These are phyloP conservation scores for Thielaviopsis ethacetica DNA, from an alignment of 2,329 filamentous ascomycete genomes.

Conservation along the genomic window DNA sequence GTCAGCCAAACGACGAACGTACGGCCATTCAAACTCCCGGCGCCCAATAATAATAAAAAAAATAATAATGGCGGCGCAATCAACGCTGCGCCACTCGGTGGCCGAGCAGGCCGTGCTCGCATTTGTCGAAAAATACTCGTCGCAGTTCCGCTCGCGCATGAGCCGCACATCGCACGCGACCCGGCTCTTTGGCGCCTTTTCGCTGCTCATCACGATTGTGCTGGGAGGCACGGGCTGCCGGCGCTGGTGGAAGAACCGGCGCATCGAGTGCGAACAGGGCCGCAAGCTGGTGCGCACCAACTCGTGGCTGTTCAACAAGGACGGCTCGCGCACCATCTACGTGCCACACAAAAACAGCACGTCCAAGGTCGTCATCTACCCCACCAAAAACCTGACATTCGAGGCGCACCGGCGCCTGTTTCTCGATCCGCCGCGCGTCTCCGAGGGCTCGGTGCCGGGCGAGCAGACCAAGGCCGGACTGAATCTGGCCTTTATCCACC, in stretches of 20 bases:
- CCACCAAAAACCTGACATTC: slow-evolving; percentile 84
- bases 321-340: slow-evolving; percentile 87
- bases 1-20: no score
- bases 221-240: slow-evolving; percentile 63
- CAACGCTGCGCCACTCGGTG: slow-evolving; percentile 53
- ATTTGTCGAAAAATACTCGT: slow-evolving; percentile 44
- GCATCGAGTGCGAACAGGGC: slow-evolving; percentile 68
- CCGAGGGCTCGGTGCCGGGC: slow-evolving; percentile 57
- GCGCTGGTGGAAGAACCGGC: slow-evolving; percentile 56
- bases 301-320: slow-evolving; percentile 83
- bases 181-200: slow-evolving; percentile 59
- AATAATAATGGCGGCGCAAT: slow-evolving; percentile 87
- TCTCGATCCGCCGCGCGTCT: slow-evolving; percentile 72
- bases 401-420: slow-evolving; percentile 91
- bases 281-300: slow-evolving; percentile 72
- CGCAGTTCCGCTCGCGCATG: slow-evolving; percentile 35
- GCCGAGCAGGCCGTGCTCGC: slow-evolving; percentile 51
- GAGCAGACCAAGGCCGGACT: slow-evolving; percentile 84
- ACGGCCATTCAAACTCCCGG: no score
- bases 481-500: slow-evolving; percentile 89
- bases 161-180: slow-evolving; percentile 52
- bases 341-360: slow-evolving; percentile 81
- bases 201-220: slow-evolving; percentile 63
- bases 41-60: no score
- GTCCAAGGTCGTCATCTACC: slow-evolving; percentile 78